phyloP scores from a whole-genome alignment of 352 stramenopile genomes.

The Globisporangium cederbergense region DNA sequence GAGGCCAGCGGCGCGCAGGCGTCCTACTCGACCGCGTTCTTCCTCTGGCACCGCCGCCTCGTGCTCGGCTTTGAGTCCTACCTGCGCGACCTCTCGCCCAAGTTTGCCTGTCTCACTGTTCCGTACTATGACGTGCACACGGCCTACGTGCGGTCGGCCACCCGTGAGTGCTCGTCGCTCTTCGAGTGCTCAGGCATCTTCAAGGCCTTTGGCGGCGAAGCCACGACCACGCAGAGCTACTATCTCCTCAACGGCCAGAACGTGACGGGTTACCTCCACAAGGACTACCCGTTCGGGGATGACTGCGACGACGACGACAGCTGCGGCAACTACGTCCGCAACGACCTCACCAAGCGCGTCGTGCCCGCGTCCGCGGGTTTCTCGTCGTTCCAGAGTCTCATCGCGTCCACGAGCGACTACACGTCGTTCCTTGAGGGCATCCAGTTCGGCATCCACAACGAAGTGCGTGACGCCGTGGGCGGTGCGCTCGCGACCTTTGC shows the following conservation, averaged over 20 bases:
- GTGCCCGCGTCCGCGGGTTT: conserved; percentile 56
- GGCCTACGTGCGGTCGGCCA: conserved; percentile 47
- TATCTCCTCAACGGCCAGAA: conserved; percentile 28
- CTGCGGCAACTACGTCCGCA: conserved; percentile 39
- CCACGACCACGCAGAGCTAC: conserved; percentile 15
- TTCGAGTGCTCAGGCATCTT: conserved; percentile 68
- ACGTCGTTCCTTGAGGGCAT: conserved; percentile 50
- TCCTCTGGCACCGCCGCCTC: conserved; percentile 61
- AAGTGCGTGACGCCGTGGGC: conserved; percentile 54
- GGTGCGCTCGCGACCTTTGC: conserved; percentile 49
- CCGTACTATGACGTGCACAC: conserved; percentile 81
- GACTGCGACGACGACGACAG: conserved; percentile 41
- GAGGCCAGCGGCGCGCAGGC: conserved; percentile 44
- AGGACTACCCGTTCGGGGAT: conserved; percentile 28
- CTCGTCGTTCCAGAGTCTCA: conserved; percentile 41
- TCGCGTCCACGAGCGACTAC: conserved; percentile 52
- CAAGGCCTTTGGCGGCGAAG: conserved; percentile 34
- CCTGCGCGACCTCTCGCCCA: conserved; percentile 46
- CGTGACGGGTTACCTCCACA: conserved; percentile 30
- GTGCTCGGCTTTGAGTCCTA: conserved; percentile 66
- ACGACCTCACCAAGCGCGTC: conserved; percentile 31
- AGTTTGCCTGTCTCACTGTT: conserved; percentile 64
- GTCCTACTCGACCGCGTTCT: conserved; percentile 55
- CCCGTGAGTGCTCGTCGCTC: conserved; percentile 48
- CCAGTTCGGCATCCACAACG: conserved; percentile 62